These are phyloP conservation scores for Arctostaphylos glauca DNA, from an alignment of 148 eudicot species.

Conservation along the genomic window DNA sequence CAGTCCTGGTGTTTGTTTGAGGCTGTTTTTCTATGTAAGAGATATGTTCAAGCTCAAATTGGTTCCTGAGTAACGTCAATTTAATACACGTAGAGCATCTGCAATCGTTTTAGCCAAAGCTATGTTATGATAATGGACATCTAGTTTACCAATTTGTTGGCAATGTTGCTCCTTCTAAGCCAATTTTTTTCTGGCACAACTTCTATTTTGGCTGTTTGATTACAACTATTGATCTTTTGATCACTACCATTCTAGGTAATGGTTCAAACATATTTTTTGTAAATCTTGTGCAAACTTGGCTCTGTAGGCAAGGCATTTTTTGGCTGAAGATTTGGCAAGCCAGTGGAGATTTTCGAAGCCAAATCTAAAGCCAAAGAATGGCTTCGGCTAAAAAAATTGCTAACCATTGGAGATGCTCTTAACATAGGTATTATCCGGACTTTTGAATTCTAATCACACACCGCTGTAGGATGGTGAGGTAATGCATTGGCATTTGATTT, in stretches of 20 bases:
- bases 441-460: neutral
- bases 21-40: neutral
- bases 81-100: neutral
- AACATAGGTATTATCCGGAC: neutral
- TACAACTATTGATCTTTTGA: neutral
- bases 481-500: neutral
- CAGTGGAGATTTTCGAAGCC: neutral
- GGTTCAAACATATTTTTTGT: neutral
- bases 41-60: neutral
- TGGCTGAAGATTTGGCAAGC: neutral
- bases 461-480: neutral
- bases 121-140: neutral
- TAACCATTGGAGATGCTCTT: neutral
- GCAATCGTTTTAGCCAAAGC: neutral
- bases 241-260: neutral
- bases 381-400: neutral
- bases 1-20: neutral
- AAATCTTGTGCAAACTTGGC: neutral
- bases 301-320: neutral
- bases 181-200: neutral
- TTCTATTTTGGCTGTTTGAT: neutral
- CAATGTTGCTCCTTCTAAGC: neutral
- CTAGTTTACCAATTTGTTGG: neutral
- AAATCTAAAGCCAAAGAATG: neutral
- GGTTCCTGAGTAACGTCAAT: neutral